Evolutionary conservation across 305 asterid species (phyloP), one percentile per base, ranked within the genome.

Genomic region (Ilex paraguariensis): DNA sequence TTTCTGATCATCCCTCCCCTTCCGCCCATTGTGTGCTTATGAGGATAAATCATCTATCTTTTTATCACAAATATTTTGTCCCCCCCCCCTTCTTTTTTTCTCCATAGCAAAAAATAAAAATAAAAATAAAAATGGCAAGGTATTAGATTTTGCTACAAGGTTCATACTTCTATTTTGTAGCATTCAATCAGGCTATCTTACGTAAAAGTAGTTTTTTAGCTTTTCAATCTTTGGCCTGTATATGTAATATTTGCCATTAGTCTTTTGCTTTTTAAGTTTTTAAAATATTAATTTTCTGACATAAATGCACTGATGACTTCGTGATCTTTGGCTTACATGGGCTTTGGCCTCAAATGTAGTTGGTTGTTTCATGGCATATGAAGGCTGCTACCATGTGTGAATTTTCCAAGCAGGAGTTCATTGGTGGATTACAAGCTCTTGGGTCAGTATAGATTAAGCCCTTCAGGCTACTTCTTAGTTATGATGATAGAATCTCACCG

Each of bases 351-450:
- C 66, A 45, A 72, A 28, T 73, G 63, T 77, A 94, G 99, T 80
- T 94, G 91, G 98, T 91, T 61, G 72, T 91, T 67, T 94, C 99
- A 59, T 94, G 99, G 99, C 99, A 94, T 75, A 94, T 94, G 98
- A 91, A 88, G 78, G 99, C 98, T 74, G 98, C 98, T 59, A 94
- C 99, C 28, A 94, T 94, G 99, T 94, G 99, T 78, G 99, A 94
- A 81, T 94, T 90, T 77, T 84, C 97, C 31, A 91, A 94, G 84
- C 96, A 86, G 75, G 99, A 93, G 78, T 93, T 93, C 66, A 72
- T 87, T 75, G 79, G 93, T 66, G 99, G 97, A 76, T 72, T 93
- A 54, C 96, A 87, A 79, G 77, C 97, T 31, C 88, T 93, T 55
- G 99, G 97, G 99, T 93, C 68, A 68, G 90, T 75, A 56, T 71